Base-by-base conservation (phyloP, 2,329 filamentous ascomycete genomes). In the Exophiala phaeomuriformis region DNA sequence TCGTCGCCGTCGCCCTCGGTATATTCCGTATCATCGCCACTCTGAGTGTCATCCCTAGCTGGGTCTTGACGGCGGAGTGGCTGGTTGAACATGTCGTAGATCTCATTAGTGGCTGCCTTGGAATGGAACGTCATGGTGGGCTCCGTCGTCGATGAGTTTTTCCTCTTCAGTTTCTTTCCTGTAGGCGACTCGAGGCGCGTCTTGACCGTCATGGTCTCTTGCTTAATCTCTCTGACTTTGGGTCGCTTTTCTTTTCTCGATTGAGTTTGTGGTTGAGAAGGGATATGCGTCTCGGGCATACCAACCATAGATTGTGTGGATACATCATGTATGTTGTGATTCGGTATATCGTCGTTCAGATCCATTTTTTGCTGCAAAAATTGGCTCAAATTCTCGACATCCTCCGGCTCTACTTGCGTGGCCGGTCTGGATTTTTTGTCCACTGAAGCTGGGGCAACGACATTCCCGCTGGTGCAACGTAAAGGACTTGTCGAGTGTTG, bases 71-170 rank as follows among this genome's bases (percentile, higher is more conserved):
- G 68, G 57, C 78, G 77, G 35, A 91, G 69, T 1, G 93, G 91
- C 53, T 93, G 87, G 65, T 93, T 97, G 72, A 97, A 98, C 45
- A 98, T 88, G 53, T 90, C 90, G 65, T 97, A 97, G 49, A 98
- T 96, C 63, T 98, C 93, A 63, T 97, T 90, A 58, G 91, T 96
- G 3, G 93, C 93, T 60, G 93, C 91, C 63, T 82, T 88, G 8
- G 93, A 98, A 66, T 97, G 90, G 61, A 98, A 81, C 0, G 93
- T 98, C 90, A 98, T 96, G 1, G 93, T 98, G n/a, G 90, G 88
- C 69, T 97, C 91, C 3, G 52, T 46, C 8, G 52, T 44, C 35
- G 76, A 72, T 7, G 77, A 77, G 48, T 83, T 84, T 68, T 86
- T 93, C 68, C 88, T 88, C 60, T 84, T 86, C 51, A 91, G 78